These are phyloP conservation scores for Candida jianshihensis DNA, from an alignment of 805 yeast species.

Conservation along the genomic window DNA sequence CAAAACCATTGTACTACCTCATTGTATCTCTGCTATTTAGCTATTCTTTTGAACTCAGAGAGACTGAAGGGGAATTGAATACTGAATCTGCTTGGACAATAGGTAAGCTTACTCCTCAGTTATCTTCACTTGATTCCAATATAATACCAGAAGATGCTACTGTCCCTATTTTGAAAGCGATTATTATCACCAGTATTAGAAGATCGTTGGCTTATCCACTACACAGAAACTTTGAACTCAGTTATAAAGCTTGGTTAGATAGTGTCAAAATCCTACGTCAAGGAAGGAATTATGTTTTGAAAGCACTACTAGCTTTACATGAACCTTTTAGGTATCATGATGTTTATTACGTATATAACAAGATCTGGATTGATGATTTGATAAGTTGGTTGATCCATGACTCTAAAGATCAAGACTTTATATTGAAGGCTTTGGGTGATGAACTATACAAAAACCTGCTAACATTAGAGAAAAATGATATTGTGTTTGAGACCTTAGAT, in stretches of 20 bases:
- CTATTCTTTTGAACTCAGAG: constrained; percentile 67
- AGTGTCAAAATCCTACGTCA: constrained; percentile 54
- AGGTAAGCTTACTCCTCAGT: constrained; percentile 79
- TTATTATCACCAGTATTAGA: constrained; percentile 56
- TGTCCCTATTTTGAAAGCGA: constrained; percentile 38
- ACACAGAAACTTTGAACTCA: constrained; percentile 61
- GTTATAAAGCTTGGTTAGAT: constrained; percentile 66
- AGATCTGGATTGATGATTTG: constrained; percentile 69
- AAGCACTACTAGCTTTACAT: constrained; percentile 50
- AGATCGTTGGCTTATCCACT: constrained; percentile 77
- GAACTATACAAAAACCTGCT: constrained; percentile 44
- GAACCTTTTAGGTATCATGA: constrained; percentile 80
- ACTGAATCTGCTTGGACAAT: constrained; percentile 93
- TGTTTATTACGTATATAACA: constrained; percentile 76
- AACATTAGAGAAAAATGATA: constrained; percentile 33
- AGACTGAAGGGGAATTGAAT: constrained; percentile 62
- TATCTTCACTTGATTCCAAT: constrained; percentile 62
- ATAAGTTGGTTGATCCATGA: constrained; percentile 65
- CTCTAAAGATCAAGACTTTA: constrained; percentile 47
- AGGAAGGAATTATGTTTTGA: constrained; percentile 63
- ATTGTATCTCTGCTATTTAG: constrained; percentile 65
- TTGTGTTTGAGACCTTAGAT: constrained; percentile 49
- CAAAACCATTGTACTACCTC: constrained; percentile 52
- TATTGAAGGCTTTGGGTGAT: constrained; percentile 56
- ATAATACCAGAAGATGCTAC: constrained; percentile 26